Evolutionary conservation across 2,329 filamentous ascomycete species (phyloP), one percentile per base, ranked within the genome.

Genomic region (Paecilomyces fulvus): DNA sequence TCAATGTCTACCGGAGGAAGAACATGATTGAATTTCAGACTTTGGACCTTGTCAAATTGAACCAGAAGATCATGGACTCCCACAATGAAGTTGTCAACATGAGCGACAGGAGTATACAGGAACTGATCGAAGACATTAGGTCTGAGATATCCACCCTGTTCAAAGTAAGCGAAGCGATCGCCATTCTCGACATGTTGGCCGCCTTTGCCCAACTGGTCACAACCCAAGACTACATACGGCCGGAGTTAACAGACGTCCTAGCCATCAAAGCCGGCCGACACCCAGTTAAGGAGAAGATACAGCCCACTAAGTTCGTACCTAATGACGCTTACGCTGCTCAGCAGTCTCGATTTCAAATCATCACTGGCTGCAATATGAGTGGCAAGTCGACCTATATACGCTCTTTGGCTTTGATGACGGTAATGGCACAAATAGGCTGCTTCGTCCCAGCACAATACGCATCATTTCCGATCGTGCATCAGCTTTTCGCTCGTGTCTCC

Each of bases 321-420:
- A 97, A 97, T 61, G 92, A 97, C 65, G 89, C 92, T 28, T 97
- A 92, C 65, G 87, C 90, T 2, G 88, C 86, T 0, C 81, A 87
- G 31, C 85, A 92, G 58, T 85, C 85, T 33, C 84, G 92, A 1
- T 95, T 96, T 65, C 92, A 97, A 62, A 88, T 97, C 59, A 86
- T 99, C 60, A 97, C 92, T 0, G 92, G 94, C 3, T 95, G 90
- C 70, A 99, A 99, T 65, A 99, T 99, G 94, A 95, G 90, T 64
- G 94, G 92, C 0, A 99, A 97, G 70, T 95, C 89, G 61, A 99
- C 92, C 0, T 97, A 96, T 66, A 96, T 97, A 60, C 85, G 90
- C 52, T 87, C 88, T 1, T 79, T 95, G 23, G 89, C 92, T 0
- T 76, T 99, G 30, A 83, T 95, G 67, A 84, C 88, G 49, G 85